phyloP scores from a whole-genome alignment of 495 filamentous ascomycete genomes.

The Elasticomyces elasticus region DNA sequence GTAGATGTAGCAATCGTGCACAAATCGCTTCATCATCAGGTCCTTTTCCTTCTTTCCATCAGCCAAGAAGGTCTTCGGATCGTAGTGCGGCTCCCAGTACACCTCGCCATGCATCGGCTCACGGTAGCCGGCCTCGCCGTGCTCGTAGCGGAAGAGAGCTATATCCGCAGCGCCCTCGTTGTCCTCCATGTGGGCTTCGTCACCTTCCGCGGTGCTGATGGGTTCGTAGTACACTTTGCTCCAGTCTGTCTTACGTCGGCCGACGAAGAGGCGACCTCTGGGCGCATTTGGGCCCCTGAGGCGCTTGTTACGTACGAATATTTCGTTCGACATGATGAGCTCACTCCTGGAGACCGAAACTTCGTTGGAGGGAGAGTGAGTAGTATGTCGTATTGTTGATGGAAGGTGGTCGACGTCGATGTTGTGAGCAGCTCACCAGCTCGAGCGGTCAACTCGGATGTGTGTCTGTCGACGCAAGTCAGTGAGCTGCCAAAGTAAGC shows the following conservation, averaged over 20 bases:
- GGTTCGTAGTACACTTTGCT: constrained; percentile 2
- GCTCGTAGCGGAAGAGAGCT: background rate
- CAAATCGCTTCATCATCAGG: background rate
- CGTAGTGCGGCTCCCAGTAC: background rate
- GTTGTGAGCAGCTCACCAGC: too few relatives aligned
- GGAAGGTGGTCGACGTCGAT: too few relatives aligned
- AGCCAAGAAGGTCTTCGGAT: background rate
- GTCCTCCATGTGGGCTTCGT: background rate
- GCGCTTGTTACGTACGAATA: background rate
- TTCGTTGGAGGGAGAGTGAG: too few relatives aligned
- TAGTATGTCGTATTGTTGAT: too few relatives aligned
- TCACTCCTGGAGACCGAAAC: too few relatives aligned
- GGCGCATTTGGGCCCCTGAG: background rate
- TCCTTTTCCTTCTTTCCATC: background rate
- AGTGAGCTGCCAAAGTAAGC: too few relatives aligned
- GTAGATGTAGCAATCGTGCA: background rate
- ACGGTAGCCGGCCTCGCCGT: background rate
- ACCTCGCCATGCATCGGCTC: constrained; percentile 5
- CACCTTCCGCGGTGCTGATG: background rate
- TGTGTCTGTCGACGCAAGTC: too few relatives aligned
- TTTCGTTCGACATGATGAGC: constrained; percentile 5
- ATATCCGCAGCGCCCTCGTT: background rate
- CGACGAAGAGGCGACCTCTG: constrained; percentile 3
- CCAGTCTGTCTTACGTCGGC: background rate
- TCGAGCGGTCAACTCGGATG: too few relatives aligned